Conservation (phyloP, 2,329 filamentous ascomycete species). For the Ceratocystis albifundus region DNA sequence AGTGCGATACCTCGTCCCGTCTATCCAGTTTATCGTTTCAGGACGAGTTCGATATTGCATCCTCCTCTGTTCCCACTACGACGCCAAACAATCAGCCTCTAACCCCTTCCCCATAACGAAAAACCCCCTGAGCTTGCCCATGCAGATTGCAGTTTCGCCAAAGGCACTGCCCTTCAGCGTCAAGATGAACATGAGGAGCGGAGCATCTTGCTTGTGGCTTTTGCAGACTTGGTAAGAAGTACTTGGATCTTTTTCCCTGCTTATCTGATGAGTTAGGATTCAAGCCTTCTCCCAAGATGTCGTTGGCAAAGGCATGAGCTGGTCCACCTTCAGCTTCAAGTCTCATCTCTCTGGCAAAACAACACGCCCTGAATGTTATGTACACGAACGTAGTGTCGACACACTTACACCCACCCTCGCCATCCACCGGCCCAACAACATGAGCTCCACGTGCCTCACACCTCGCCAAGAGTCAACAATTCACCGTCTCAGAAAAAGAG, state of each 20-base stretch:
- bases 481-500: no score
- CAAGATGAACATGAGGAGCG: neutral
- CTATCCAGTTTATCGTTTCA: neutral
- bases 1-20: neutral
- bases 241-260: neutral
- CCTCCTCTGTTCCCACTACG: constrained; percentile 1
- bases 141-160: constrained; percentile 3
- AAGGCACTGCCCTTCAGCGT: neutral
- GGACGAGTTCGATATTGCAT: constrained; percentile 1
- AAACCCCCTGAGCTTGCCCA: neutral
- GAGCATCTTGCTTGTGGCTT: neutral
- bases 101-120: neutral
- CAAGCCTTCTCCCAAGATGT: neutral
- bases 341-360: constrained; percentile 7
- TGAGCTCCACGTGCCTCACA: neutral
- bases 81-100: constrained; percentile 6
- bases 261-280: neutral
- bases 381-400: neutral
- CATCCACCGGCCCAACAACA: neutral
- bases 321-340: neutral
- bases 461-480: no score
- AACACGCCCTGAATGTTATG: neutral
- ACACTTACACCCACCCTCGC: neutral
- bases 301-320: neutral
- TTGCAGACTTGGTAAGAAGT: neutral